Conservation (phyloP, 352 stramenopile genomes). For the Albugo candida region DNA sequence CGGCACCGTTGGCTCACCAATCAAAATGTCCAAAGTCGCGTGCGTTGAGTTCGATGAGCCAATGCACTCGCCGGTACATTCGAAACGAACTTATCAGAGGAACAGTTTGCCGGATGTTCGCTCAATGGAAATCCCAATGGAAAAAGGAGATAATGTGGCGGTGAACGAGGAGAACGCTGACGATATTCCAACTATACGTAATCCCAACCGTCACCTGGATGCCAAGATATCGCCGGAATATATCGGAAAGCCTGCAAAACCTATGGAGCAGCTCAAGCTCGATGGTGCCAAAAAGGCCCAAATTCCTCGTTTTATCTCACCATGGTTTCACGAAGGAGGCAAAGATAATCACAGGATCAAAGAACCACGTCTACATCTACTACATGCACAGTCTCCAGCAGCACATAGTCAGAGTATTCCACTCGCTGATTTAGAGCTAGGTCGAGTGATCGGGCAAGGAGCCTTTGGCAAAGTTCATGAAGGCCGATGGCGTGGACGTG, state of each 20-base stretch:
- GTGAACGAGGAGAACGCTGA: background rate
- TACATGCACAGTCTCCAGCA: background rate
- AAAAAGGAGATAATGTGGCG: slow-evolving; percentile 2
- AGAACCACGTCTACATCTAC: slow-evolving; percentile 1
- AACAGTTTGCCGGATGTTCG: background rate
- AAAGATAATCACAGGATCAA: slow-evolving; percentile 2
- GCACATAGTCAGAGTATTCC: slow-evolving; percentile 29
- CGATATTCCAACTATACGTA: slow-evolving; percentile 26
- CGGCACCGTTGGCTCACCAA: slow-evolving; percentile 42
- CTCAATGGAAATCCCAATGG: background rate
- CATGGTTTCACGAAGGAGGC: slow-evolving; percentile 35
- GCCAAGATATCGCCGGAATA: slow-evolving; percentile 27
- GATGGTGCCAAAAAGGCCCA: slow-evolving; percentile 51
- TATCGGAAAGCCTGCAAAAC: slow-evolving; percentile 22
- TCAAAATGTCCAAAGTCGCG: slow-evolving; percentile 23
- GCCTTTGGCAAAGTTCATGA: slow-evolving; percentile 52
- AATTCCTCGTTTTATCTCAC: slow-evolving; percentile 47
- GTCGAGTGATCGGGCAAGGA: slow-evolving; percentile 41
- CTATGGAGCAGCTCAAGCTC: slow-evolving; percentile 37
- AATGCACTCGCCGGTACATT: background rate
- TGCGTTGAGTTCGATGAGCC: background rate
- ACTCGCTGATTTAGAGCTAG: slow-evolving; percentile 32
- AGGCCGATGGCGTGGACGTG: slow-evolving; percentile 38
- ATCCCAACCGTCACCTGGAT: slow-evolving; percentile 5
- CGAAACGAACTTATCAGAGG: no score